phyloP scores from a whole-genome alignment of 331 rosid genomes.

The Pyrus hybrid region DNA sequence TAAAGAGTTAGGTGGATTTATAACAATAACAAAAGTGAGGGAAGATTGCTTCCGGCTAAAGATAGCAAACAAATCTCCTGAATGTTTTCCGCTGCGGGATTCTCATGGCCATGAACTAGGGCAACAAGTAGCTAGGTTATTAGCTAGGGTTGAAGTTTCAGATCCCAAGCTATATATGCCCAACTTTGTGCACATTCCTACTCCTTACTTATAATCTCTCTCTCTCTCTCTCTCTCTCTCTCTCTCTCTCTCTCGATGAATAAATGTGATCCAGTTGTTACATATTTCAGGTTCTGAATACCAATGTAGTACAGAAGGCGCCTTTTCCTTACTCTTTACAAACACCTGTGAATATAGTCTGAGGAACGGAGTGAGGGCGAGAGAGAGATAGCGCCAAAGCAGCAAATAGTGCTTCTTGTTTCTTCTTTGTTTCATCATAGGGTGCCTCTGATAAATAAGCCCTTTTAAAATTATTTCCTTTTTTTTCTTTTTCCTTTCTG shows the following conservation, averaged over 20 bases:
- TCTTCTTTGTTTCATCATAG: slow-evolving; percentile 22
- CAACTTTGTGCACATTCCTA: not conserved
- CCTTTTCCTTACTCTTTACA: slow-evolving; percentile 33
- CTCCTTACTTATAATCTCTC: not conserved
- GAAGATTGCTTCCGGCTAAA: slow-evolving; percentile 11
- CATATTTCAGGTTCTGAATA: slow-evolving; percentile 31
- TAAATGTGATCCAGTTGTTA: slow-evolving; percentile 13
- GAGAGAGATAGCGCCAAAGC: slow-evolving; percentile 5
- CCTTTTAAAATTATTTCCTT: slow-evolving; percentile 10
- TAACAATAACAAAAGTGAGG: slow-evolving; percentile 17
- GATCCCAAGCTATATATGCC: not conserved
- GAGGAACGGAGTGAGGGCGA: not conserved
- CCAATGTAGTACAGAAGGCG: slow-evolving; percentile 35
- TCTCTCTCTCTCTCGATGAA: not conserved
- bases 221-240: not conserved
- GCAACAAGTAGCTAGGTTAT: not conserved
- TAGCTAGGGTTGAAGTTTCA: not conserved
- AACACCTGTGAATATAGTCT: slow-evolving; percentile 11
- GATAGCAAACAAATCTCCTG: not conserved
- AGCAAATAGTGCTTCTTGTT: slow-evolving; percentile 11
- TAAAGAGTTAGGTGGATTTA: slow-evolving; percentile 13
- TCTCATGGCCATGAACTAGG: slow-evolving; percentile 18
- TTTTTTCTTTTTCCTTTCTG: not conserved
- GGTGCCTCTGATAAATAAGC: slow-evolving; percentile 30
- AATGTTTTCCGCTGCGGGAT: not conserved